Percentiles rank a stretch among this genome's conserved stretches.
Conservation (phyloP, 2,329 filamentous ascomycete species). For the Bipolaris gigantea region DNA sequence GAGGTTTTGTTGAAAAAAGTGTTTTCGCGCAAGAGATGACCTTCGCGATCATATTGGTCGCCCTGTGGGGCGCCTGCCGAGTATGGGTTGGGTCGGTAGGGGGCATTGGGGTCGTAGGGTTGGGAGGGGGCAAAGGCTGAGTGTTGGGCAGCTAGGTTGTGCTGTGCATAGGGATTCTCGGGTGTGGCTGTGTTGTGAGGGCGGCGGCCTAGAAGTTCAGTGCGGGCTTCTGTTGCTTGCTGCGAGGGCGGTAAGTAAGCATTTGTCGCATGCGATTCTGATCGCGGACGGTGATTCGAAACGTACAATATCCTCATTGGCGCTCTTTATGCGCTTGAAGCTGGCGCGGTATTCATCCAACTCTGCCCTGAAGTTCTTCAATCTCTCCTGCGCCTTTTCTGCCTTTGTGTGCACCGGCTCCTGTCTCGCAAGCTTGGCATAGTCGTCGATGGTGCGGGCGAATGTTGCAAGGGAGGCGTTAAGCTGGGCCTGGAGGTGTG, state of each 20-base stretch:
- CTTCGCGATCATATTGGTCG: slow-evolving; percentile 69
- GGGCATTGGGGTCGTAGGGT: slow-evolving; percentile 34
- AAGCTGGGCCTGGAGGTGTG: slow-evolving; percentile 60
- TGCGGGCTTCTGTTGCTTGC: slow-evolving; percentile 68
- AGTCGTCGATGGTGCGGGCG: slow-evolving; percentile 88
- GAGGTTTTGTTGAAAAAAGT: slow-evolving; percentile 83
- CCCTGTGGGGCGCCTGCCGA: slow-evolving; percentile 38
- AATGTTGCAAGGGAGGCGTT: slow-evolving; percentile 69
- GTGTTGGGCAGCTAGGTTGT: slow-evolving; percentile 25
- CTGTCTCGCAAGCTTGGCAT: slow-evolving; percentile 79
- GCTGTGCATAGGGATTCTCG: slow-evolving; percentile 82
- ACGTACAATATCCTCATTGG: slow-evolving; percentile 71
- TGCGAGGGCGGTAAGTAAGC: slow-evolving; percentile 26
- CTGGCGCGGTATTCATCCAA: slow-evolving; percentile 76
- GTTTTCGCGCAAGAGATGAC: slow-evolving; percentile 85
- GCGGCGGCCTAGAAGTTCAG: slow-evolving; percentile 81
- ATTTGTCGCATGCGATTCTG: background rate
- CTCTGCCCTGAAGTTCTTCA: slow-evolving; percentile 83
- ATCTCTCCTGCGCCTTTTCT: slow-evolving; percentile 82
- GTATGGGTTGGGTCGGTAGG: slow-evolving; percentile 48
- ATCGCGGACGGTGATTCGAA: background rate
- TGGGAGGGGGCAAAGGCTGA: slow-evolving; percentile 39
- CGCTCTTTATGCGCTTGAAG: slow-evolving; percentile 75
- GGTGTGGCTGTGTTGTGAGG: slow-evolving; percentile 78
- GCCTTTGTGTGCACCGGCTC: slow-evolving; percentile 91